Evolutionary conservation across 2,329 filamentous ascomycete species (phyloP).

Genomic region (Fusarium anguioides): DNA sequence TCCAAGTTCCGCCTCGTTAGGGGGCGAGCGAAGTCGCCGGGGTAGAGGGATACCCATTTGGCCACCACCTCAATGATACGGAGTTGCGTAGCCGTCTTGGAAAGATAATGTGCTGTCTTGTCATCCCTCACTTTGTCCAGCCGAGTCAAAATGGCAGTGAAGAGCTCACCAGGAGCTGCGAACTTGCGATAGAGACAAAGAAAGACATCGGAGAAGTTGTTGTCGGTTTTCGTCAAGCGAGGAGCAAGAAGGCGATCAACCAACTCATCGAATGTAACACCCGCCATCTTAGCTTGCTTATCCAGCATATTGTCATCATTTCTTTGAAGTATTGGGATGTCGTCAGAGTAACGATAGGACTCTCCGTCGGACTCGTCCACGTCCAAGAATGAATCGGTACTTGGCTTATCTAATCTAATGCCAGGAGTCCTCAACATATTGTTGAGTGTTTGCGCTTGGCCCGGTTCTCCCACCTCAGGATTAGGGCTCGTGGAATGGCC

Average conservation of each 20-base stretch:
- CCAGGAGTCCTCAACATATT: constrained; percentile 64
- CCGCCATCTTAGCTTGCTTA: constrained; percentile 61
- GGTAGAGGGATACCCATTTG: constrained; percentile 90
- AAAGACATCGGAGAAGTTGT: constrained; percentile 89
- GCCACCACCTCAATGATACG: constrained; percentile 86
- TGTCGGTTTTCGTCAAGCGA: constrained; percentile 86
- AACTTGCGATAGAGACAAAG: constrained; percentile 95
- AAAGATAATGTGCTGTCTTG: constrained; percentile 74
- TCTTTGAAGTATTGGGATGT: constrained; percentile 73
- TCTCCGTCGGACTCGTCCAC: constrained; percentile 78
- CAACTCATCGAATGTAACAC: constrained; percentile 74
- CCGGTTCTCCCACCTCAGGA: constrained; percentile 35
- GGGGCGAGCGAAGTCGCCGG: constrained; percentile 89
- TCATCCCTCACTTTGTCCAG: constrained; percentile 78
- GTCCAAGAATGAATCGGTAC: constrained; percentile 69
- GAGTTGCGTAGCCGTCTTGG: constrained; percentile 82
- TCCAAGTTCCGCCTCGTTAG: constrained; percentile 77
- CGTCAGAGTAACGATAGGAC: constrained; percentile 73
- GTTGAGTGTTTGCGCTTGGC: constrained; percentile 56
- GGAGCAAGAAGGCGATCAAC: constrained; percentile 88
- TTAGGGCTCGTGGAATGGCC: constrained; percentile 36
- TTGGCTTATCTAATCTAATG: constrained; percentile 61
- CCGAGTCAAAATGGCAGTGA: constrained; percentile 80
- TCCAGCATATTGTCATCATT: constrained; percentile 71
- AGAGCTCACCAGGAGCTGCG: constrained; percentile 80